Base-by-base conservation (phyloP, 805 yeast species). In the Yarrowia divulgata region DNA sequence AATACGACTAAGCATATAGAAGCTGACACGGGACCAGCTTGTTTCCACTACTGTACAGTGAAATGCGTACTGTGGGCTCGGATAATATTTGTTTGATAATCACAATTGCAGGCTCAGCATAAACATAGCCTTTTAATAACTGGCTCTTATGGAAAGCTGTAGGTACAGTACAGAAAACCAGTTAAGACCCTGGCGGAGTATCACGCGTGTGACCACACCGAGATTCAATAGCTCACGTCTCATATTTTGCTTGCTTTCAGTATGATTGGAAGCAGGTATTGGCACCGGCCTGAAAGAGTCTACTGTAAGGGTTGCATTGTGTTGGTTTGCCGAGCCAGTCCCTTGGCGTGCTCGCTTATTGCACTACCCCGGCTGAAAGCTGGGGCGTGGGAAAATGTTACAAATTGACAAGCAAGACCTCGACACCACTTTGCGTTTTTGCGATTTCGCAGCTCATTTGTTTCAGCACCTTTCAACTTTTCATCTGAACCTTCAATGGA, bases 241-340 rank as follows among this genome's bases (percentile, higher is more conserved):
- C 29, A 16, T 34, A 5, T 50, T 12, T 29, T 48, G 39, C 55
- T 48, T 29, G 35, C 57, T 32, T 8, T 49, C 6, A 9, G 13
- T 14, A 48, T 13, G 12, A 29, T 48, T 32, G 5, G n/a, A 54
- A 37, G 58, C 58, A 54, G 58, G 58, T 37, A 23, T 12, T 13
- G 42, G 16, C 14, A 13, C 6, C 42, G 23, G 35, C 35, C 29
- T 5, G 16, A 5, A 19, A 13, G 19, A 8, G 62, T 18, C 62
- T 55, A 40, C 62, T 55, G 62, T 55, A 55, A 55, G 62, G 62
- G 62, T 55, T 55, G 62, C 62, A 55, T 18, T 8, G 9, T 39
- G 46, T 16, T 40, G 46, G 18, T 18, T 34, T 37, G 60, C 19
- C 29, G 29, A 19, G 23, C 57, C 29, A 23, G 3, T 23, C 29